Evolutionary conservation across 768 basidiomycete genomes (phyloP).

Genomic region (Phylloporus sp.): DNA sequence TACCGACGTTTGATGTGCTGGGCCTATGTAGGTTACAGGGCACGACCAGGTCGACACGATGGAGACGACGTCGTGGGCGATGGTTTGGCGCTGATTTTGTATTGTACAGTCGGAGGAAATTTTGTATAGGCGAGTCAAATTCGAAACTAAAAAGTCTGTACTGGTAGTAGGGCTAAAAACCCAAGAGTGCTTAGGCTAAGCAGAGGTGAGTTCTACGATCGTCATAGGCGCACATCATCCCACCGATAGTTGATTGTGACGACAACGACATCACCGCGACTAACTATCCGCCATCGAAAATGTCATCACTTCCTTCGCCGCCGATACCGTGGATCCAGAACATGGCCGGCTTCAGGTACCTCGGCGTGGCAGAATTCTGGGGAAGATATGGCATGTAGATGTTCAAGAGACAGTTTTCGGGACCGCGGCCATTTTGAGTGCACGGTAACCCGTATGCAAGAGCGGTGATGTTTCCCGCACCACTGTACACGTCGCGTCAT

Average conservation of each 20-base stretch:
- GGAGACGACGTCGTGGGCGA: too few relatives aligned
- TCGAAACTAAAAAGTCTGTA: too few relatives aligned
- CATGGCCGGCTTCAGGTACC: slow-evolving; percentile 38
- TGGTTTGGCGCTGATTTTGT: too few relatives aligned
- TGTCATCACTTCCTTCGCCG: slow-evolving; percentile 36
- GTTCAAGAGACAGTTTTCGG: slow-evolving; percentile 46
- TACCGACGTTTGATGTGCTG: too few relatives aligned
- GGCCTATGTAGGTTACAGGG: too few relatives aligned
- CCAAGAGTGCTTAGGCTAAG: slow-evolving; percentile 9
- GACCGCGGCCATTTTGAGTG: slow-evolving; percentile 25
- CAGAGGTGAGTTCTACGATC: background rate
- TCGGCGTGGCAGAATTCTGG: slow-evolving; percentile 4
- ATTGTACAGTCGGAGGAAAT: too few relatives aligned
- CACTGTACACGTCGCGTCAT: slow-evolving; percentile 25
- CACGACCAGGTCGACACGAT: too few relatives aligned
- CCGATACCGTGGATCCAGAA: slow-evolving; percentile 48
- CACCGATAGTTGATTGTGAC: slow-evolving; percentile 36
- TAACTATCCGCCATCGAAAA: slow-evolving; percentile 42
- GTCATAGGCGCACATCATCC: background rate
- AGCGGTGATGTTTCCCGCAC: slow-evolving; percentile 28
- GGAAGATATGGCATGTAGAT: slow-evolving; percentile 41
- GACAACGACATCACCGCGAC: slow-evolving; percentile 39
- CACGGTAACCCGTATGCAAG: slow-evolving; percentile 33
- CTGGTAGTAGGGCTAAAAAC: slow-evolving; percentile 7
- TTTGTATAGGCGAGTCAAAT: too few relatives aligned